Evolutionary conservation across 2,329 filamentous ascomycete species (phyloP), one percentile per base, ranked within the genome.

Genomic region (Venturia carpophila): DNA sequence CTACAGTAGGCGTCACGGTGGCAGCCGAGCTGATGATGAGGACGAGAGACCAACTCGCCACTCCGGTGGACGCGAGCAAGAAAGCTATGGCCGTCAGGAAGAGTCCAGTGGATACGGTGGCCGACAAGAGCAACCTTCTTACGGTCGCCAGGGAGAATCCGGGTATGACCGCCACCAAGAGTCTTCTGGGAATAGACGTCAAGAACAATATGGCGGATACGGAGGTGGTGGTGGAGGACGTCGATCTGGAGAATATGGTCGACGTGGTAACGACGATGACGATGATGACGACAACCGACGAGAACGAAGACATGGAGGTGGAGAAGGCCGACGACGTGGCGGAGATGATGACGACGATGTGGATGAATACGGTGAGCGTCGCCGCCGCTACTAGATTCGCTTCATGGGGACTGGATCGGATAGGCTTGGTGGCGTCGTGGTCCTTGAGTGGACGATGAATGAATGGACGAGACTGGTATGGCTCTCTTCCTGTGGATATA

Each of bases 171-270:
- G 62, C 34, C 62, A 61, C 37, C 62, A 65, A 37, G 19, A 45
- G 5, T 65, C 47, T 5, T 45, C 27, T 41, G 47, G 49, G 34
- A 41, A 56, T 21, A 61, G 64, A 37, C 58, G 45, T 30, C 42
- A 60, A 63, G 42, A 64, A 27, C 37, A 56, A 21, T 63, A 24
- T 56, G 61, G 64, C 21, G 60, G 64, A 52, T 39, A 37, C 15
- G 49, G 63, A 27, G 47, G 42, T 11, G 56, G 55, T 64, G 6
- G 41, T 42, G 47, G 39, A 39, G 47, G 21, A 56, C 30, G 49
- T n/a, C 45, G 45, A 34, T 56, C 49, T 15, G 61, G 37, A 62
- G 60, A 39, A 52, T 15, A 39, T 39, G 30, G 64, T 45, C 58
- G 64, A 30, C 34, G 39, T 64, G 62, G 62, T 34, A 27, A 45